Evolutionary conservation across 495 filamentous ascomycete species (phyloP).

Genomic region (Penicillium verhagenii): DNA sequence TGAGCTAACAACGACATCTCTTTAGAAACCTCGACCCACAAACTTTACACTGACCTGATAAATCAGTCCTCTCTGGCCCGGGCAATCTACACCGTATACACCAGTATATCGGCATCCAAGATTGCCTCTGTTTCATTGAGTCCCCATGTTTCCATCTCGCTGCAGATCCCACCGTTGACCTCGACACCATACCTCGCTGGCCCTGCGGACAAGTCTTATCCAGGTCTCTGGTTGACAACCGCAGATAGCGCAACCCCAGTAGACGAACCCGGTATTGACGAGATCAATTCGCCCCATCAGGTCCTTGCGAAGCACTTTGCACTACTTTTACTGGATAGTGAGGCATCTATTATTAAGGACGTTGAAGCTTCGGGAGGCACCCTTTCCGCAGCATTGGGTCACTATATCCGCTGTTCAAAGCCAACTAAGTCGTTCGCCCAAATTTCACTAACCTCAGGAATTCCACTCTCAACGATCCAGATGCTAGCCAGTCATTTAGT

Average conservation of each 20-base stretch:
- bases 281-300: constrained; percentile 48
- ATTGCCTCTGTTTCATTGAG: constrained; percentile 72
- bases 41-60: constrained; percentile 60
- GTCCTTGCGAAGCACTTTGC: constrained; percentile 82
- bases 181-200: constrained; percentile 72
- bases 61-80: constrained; percentile 74
- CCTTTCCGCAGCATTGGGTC: constrained; percentile 67
- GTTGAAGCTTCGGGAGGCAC: constrained; percentile 75
- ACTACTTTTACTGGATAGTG: constrained; percentile 78
- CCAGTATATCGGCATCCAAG: constrained; percentile 74
- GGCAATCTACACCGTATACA: constrained; percentile 77
- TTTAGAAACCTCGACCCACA: constrained; percentile 38
- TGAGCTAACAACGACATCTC: constrained; percentile 4
- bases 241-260: constrained; percentile 67
- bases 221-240: constrained; percentile 81
- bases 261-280: constrained; percentile 60
- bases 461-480: constrained; percentile 76
- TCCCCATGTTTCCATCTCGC: constrained; percentile 62
- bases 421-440: constrained; percentile 84
- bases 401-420: constrained; percentile 80
- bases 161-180: constrained; percentile 81
- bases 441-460: constrained; percentile 67
- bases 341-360: constrained; percentile 77
- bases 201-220: constrained; percentile 60
- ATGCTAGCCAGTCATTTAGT: constrained; percentile 87